Evolutionary conservation across 2,329 filamentous ascomycete species (phyloP).

Genomic region (Colletotrichum liriopes): DNA sequence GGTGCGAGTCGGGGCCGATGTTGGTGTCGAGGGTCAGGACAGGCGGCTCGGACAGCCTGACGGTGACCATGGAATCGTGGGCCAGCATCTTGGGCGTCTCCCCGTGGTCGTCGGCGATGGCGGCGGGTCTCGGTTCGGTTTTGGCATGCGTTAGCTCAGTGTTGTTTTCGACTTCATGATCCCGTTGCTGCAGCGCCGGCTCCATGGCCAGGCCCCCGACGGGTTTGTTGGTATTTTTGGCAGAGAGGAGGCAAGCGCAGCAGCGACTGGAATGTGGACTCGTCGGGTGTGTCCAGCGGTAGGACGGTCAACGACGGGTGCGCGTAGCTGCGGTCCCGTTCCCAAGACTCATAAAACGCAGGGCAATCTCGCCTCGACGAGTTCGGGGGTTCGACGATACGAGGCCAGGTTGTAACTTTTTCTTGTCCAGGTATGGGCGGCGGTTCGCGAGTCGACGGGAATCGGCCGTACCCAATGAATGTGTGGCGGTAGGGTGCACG

Average conservation of each 20-base stretch:
- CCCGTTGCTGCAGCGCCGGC: constrained; percentile 40
- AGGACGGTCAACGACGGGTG: constrained; percentile 32
- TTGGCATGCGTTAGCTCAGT: constrained; percentile 40
- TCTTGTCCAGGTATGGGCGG: neutral
- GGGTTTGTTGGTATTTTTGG: constrained; percentile 32
- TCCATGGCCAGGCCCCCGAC: constrained; percentile 38
- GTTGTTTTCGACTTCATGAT: constrained; percentile 37
- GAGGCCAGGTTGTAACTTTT: constrained; percentile 4
- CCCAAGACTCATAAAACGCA: constrained; percentile 32
- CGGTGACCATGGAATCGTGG: constrained; percentile 84
- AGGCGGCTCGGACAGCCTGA: constrained; percentile 78
- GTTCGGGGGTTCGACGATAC: constrained; percentile 8
- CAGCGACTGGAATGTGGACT: constrained; percentile 40
- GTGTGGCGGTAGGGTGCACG: constrained; percentile 23
- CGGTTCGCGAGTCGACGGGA: constrained; percentile 25
- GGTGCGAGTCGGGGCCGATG: constrained; percentile 44
- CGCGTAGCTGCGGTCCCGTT: constrained; percentile 25
- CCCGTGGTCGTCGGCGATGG: constrained; percentile 22
- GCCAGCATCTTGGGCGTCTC: constrained; percentile 45
- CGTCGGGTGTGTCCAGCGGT: constrained; percentile 18
- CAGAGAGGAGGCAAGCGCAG: neutral
- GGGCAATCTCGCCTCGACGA: constrained; percentile 29
- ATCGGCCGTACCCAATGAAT: constrained; percentile 27
- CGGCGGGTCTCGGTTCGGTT: constrained; percentile 37
- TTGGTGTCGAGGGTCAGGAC: constrained; percentile 67